phyloP scores from a whole-genome alignment of 1,139 yeast genomes.

The Geotrichum citri-aurantii region DNA sequence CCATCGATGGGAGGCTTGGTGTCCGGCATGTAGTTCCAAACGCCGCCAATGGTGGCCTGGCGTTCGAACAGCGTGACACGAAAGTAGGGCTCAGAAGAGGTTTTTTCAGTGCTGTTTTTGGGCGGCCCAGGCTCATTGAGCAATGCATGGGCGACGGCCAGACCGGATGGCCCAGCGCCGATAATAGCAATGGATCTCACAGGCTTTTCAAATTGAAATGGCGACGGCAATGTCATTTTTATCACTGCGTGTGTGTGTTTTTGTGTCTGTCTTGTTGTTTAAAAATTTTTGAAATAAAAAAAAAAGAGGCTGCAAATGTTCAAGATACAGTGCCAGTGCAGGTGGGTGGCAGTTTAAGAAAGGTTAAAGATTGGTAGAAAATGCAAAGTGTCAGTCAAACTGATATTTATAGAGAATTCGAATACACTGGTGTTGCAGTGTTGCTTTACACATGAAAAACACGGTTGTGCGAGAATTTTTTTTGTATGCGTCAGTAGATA shows the following conservation, averaged over 20 bases:
- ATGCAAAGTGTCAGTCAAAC: too few relatives aligned
- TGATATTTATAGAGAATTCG: too few relatives aligned
- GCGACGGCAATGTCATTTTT: not conserved
- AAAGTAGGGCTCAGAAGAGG: not conserved
- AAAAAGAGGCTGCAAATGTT: too few relatives aligned
- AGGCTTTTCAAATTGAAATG: not conserved
- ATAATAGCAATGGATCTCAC: conserved; percentile 30
- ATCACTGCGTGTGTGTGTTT: not conserved
- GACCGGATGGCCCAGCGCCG: conserved; percentile 69
- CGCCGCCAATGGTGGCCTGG: conserved; percentile 45
- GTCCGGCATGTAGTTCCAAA: conserved; percentile 41
- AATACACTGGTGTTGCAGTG: too few relatives aligned
- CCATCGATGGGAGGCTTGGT: conserved; percentile 23
- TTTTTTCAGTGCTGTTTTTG: conserved; percentile 14
- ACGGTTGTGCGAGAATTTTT: too few relatives aligned
- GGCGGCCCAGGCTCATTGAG: conserved; percentile 42
- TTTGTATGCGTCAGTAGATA: too few relatives aligned
- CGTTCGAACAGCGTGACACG: conserved; percentile 47
- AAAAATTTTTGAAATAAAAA: not conserved
- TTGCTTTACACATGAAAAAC: too few relatives aligned
- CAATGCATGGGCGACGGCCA: conserved; percentile 52
- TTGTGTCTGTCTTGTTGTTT: not conserved
- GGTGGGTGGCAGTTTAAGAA: too few relatives aligned
- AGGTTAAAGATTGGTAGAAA: too few relatives aligned
- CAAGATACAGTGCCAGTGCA: too few relatives aligned